These are phyloP conservation scores for Aspergillus mulundensis DNA, from an alignment of 495 filamentous ascomycete genomes.

Conservation along the genomic window DNA sequence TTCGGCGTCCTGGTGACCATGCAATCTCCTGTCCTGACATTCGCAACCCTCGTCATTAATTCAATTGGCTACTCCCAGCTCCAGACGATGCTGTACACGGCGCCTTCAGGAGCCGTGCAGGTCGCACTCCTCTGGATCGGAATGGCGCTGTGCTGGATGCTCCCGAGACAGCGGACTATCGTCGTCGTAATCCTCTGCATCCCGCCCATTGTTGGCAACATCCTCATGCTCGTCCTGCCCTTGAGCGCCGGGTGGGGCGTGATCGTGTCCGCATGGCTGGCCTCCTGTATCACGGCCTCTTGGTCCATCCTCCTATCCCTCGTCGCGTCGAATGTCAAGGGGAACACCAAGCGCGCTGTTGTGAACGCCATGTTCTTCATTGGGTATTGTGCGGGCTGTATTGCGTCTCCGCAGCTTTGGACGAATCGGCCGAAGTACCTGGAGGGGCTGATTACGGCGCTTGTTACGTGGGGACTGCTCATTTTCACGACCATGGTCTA, in stretches of 20 bases:
- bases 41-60: slow-evolving; percentile 35
- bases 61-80: slow-evolving; percentile 26
- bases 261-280: slow-evolving; percentile 33
- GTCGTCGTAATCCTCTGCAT: slow-evolving; percentile 23
- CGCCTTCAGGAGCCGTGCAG: slow-evolving; percentile 32
- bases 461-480: slow-evolving; percentile 31
- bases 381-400: slow-evolving; percentile 34
- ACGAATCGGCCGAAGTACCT: slow-evolving; percentile 24
- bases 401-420: slow-evolving; percentile 31
- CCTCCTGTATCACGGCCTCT: slow-evolving; percentile 36
- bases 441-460: slow-evolving; percentile 24
- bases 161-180: slow-evolving; percentile 23
- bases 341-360: slow-evolving; percentile 58
- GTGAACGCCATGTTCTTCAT: slow-evolving; percentile 40
- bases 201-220: slow-evolving; percentile 25
- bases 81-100: slow-evolving; percentile 30
- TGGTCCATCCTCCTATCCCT: slow-evolving; percentile 53
- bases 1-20: slow-evolving; percentile 35
- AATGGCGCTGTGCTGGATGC: slow-evolving; percentile 18
- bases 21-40: slow-evolving; percentile 12
- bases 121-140: slow-evolving; percentile 31
- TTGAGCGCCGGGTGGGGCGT: slow-evolving; percentile 28
- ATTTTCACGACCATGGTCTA: slow-evolving; percentile 19
- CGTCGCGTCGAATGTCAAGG: slow-evolving; percentile 54
- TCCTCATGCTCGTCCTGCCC: slow-evolving; percentile 29